Conservation (phyloP, 2,329 filamentous ascomycete species). For the Pseudogymnoascus sp. region DNA sequence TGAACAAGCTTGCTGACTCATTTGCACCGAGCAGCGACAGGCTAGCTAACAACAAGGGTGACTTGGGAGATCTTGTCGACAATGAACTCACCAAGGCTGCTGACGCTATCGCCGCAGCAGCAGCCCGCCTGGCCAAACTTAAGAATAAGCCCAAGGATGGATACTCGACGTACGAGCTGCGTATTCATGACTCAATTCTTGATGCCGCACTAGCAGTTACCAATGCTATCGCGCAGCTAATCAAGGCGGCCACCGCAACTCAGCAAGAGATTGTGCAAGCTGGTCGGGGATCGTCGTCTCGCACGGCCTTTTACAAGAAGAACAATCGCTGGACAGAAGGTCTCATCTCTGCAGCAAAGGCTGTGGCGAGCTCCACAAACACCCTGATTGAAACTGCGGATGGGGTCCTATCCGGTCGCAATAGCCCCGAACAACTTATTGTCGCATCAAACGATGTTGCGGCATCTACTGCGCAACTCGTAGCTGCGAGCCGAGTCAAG, state of each 20-base stretch:
- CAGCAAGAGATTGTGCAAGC: constrained; percentile 96
- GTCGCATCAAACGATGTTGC: constrained; percentile 97
- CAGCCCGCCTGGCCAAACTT: constrained; percentile 80
- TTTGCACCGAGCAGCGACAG: constrained; percentile 85
- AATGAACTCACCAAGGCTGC: constrained; percentile 87
- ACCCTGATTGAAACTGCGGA: constrained; percentile 97
- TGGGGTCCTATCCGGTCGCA: constrained; percentile 84
- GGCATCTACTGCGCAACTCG: constrained; percentile 90
- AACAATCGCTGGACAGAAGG: constrained; percentile 99
- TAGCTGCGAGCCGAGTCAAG: constrained; percentile 92
- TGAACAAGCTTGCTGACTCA: constrained; percentile 87
- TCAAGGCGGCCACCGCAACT: constrained; percentile 86
- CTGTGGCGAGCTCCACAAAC: constrained; percentile 88
- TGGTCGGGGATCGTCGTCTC: constrained; percentile 77
- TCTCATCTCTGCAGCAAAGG: constrained; percentile 93
- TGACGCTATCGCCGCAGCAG: constrained; percentile 88
- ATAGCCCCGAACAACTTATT: constrained; percentile 93
- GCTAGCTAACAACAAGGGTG: constrained; percentile 69
- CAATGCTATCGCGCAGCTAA: constrained; percentile 85
- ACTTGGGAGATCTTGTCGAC: constrained; percentile 89
- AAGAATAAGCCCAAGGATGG: constrained; percentile 95
- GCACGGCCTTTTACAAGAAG: constrained; percentile 98
- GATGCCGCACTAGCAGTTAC: constrained; percentile 91
- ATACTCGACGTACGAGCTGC: constrained; percentile 92
- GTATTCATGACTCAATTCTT: constrained; percentile 90